Evolutionary conservation across 768 basidiomycete species (phyloP), one percentile per base, ranked within the genome.

Genomic region (Macrolepiota fuliginosa): DNA sequence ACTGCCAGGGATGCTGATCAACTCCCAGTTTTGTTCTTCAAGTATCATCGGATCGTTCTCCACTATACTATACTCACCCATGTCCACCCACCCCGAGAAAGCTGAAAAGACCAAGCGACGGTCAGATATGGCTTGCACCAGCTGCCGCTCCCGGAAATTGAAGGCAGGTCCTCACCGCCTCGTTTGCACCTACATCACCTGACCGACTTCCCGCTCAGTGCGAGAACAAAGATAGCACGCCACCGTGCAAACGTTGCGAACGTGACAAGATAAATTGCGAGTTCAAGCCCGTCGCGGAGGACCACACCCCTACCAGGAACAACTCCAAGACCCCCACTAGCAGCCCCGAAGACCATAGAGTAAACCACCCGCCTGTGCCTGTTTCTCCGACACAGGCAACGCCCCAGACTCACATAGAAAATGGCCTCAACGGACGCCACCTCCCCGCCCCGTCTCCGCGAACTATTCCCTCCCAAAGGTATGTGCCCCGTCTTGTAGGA

Each of bases 61-160:
- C n/a, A 22, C 51, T 39, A 51, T 13, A 56, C 17, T 36, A 22
- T 22, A 17, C 57, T 25, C 54, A 55, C 36, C 40, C 46, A 53
- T 55, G 53, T 59, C 63, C 12, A 40, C 46, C 42, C 49, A 57
- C 15, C 22, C 62, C 9, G 64, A 60, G 54, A 56, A 58, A 59
- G 54, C 54, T 29, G 61, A 17, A 52, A 25, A 64, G 49, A 52
- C 64, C 62, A 62, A 67, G 67, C 50, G 75, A 64, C 73, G 84
- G 57, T 79, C 79, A 1, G 72, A 77, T 9, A 80, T 85, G 64
- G 86, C 86, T 2, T 88, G 86, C 70, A 75, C 70, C 0, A 72
- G 74, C 58, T 88, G 86, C 68, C 80, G 86, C 6, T 68, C 70
- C 35, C 78, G 81, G 17, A 86, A 88, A 70, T 77, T 86, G 62